phyloP scores from a whole-genome alignment of 2,329 filamentous ascomycete species.

The Epichloe festucae region DNA sequence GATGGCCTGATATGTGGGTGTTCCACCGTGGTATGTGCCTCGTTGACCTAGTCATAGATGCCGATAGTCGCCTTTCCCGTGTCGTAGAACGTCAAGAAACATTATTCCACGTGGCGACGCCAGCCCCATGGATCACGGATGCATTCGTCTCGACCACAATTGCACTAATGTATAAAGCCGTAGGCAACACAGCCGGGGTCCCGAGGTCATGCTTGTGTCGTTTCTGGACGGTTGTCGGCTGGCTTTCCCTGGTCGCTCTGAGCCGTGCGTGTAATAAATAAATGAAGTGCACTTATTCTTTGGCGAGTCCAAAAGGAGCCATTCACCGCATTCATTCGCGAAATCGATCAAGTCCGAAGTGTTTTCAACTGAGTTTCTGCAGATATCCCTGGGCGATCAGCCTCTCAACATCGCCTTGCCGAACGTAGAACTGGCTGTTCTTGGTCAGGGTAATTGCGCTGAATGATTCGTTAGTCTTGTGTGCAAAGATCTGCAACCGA shows the following conservation, averaged over 20 bases:
- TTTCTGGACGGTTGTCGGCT: neutral
- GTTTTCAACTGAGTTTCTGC: conserved; percentile 65
- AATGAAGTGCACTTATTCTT: neutral
- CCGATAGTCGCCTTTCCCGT: too few species aligned
- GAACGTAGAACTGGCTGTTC: conserved; percentile 95
- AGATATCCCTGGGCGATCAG: conserved; percentile 91
- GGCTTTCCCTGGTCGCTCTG: neutral
- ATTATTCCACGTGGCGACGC: neutral
- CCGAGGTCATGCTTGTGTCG: neutral
- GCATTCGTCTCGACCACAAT: neutral
- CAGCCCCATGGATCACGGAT: neutral
- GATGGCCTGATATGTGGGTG: too few species aligned
- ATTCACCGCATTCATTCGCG: neutral
- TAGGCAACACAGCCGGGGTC: neutral
- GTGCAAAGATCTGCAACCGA: neutral
- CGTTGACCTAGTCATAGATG: too few species aligned
- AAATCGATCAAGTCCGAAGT: neutral
- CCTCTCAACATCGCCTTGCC: conserved; percentile 88
- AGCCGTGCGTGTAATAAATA: too few species aligned
- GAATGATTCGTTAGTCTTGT: conserved; percentile 12
- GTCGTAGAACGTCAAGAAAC: neutral
- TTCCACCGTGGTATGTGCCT: too few species aligned
- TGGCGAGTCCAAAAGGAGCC: neutral
- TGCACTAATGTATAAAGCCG: neutral
- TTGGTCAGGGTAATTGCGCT: conserved; percentile 93